Evolutionary conservation across 2,329 filamentous ascomycete genomes (phyloP).

Genomic region (Juglanconis sp.): DNA sequence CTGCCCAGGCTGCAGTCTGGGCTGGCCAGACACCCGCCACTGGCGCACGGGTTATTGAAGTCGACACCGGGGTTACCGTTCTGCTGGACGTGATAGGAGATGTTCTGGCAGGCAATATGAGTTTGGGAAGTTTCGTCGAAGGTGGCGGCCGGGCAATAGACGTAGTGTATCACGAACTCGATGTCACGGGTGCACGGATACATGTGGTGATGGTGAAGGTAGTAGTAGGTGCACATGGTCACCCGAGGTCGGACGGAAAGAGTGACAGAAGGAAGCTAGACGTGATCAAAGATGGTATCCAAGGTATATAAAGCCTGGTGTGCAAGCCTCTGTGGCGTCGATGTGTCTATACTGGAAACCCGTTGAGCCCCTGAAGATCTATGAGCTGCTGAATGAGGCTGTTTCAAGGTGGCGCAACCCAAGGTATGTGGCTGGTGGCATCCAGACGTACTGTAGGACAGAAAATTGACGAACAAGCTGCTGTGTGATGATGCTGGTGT

Average conservation of each 20-base stretch:
- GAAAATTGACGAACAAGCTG: neutral
- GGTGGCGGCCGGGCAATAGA: slow-evolving; percentile 38
- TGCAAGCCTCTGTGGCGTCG: slow-evolving; percentile 4
- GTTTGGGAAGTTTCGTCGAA: slow-evolving; percentile 26
- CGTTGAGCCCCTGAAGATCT: neutral
- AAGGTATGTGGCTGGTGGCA: neutral
- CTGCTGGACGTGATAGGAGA: slow-evolving; percentile 29
- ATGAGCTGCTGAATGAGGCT: neutral
- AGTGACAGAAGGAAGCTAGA: neutral
- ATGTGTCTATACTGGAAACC: neutral
- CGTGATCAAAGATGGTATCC: neutral
- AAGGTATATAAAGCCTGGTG: neutral
- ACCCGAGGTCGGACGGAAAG: neutral
- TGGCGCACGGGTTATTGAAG: slow-evolving; percentile 41
- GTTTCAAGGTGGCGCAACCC: neutral
- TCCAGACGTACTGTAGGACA: neutral
- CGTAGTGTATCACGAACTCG: slow-evolving; percentile 40
- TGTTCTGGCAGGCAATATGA: slow-evolving; percentile 26
- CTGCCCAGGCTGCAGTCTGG: slow-evolving; percentile 45
- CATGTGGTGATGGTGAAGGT: slow-evolving; percentile 50
- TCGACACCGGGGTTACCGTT: slow-evolving; percentile 27
- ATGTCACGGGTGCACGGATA: slow-evolving; percentile 39
- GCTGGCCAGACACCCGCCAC: slow-evolving; percentile 43
- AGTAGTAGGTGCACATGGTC: slow-evolving; percentile 49
- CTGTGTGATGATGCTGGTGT: neutral